phyloP scores from a whole-genome alignment of 306 rosid genomes.

The Cajanus cajan region DNA sequence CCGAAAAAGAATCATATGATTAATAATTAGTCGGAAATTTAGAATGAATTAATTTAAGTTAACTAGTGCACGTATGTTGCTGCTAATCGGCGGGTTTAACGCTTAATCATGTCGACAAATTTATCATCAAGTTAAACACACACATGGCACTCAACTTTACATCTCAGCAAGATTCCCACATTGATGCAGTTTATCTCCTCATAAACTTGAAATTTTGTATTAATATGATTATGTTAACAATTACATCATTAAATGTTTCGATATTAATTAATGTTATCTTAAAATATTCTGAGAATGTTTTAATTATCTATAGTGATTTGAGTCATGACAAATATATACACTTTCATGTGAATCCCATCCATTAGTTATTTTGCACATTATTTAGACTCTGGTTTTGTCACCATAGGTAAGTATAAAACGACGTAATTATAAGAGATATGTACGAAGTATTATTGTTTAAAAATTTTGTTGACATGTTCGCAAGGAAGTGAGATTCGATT shows the following conservation, averaged over 20 bases:
- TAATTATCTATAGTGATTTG: not conserved
- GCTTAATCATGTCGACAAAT: not conserved
- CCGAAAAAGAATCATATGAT: not conserved
- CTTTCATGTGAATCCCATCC: not conserved
- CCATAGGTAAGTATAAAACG: not conserved
- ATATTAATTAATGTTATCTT: not conserved
- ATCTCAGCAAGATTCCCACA: not conserved
- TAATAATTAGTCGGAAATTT: not conserved
- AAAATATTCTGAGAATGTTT: not conserved
- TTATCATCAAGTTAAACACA: constrained; percentile 4
- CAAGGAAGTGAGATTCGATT: not conserved
- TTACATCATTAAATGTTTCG: not conserved
- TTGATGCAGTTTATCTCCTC: not conserved
- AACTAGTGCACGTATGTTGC: constrained; percentile 30
- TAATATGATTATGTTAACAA: not conserved
- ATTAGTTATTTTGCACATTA: not conserved
- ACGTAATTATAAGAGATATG: not conserved
- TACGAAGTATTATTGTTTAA: not conserved
- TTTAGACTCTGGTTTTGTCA: not conserved
- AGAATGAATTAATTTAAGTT: not conserved
- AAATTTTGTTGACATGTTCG: not conserved
- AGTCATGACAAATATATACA: not conserved
- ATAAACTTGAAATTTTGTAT: not conserved
- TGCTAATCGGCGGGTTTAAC: constrained; percentile 40
- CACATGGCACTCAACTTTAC: not conserved